Evolutionary conservation across 805 yeast genomes (phyloP).

Genomic region (Maudiozyma saulgeensis): DNA sequence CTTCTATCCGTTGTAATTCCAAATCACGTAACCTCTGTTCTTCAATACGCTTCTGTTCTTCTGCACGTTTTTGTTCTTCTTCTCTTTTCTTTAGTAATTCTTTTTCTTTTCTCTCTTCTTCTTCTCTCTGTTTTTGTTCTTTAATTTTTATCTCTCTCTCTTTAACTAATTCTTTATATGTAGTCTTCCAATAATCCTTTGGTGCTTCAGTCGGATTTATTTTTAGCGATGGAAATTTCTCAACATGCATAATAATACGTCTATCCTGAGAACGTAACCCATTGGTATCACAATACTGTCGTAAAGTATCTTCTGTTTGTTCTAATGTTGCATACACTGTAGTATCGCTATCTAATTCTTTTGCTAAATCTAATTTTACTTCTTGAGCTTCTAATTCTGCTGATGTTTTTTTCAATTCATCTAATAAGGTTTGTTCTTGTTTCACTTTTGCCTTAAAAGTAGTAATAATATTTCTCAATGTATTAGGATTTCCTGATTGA

Average conservation of each 20-base stretch:
- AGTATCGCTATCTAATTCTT: neutral
- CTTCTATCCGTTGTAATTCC: constrained; percentile 1
- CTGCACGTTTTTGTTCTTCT: constrained; percentile 3
- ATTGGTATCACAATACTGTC: constrained; percentile 8
- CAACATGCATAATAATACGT: constrained; percentile 11
- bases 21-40: constrained; percentile 3
- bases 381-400: neutral
- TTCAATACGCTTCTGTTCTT: constrained; percentile 2
- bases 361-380: neutral
- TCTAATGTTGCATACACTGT: constrained; percentile 1
- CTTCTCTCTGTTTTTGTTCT: constrained; percentile 8
- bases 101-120: constrained; percentile 8
- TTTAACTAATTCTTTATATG: constrained; percentile 8
- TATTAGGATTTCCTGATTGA: neutral
- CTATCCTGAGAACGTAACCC: constrained; percentile 11
- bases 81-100: constrained; percentile 8
- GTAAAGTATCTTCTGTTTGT: constrained; percentile 5
- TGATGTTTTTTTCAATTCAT: neutral
- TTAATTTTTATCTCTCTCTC: constrained; percentile 2
- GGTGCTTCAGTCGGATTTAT: constrained; percentile 20
- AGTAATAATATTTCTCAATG: neutral
- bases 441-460: constrained; percentile 1
- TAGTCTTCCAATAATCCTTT: constrained; percentile 22
- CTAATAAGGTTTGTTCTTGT: neutral
- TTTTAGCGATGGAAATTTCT: constrained; percentile 13